Evolutionary conservation across 2,329 filamentous ascomycete species (phyloP).

Genomic region (Arthrobotrys iridis): DNA sequence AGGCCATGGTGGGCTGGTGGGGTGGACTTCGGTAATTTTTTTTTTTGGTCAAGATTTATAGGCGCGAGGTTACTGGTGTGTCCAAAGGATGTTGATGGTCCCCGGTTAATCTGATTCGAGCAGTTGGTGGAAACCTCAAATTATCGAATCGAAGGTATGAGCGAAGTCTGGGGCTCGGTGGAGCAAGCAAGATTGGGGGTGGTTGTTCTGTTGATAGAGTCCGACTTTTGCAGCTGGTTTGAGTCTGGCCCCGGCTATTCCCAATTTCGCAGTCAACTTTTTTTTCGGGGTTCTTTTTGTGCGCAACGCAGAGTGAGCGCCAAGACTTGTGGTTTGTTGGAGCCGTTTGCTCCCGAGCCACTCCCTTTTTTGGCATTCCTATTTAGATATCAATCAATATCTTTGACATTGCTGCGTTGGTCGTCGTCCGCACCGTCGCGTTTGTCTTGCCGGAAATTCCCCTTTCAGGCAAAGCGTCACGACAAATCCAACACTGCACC

Average conservation of each 20-base stretch:
- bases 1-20: constrained; percentile 59
- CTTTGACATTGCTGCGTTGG: too few species aligned
- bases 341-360: not conserved
- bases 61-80: not conserved
- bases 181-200: constrained; percentile 15
- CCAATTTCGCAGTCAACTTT: constrained; percentile 53
- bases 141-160: too few species aligned
- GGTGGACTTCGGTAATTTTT: not conserved
- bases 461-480: not conserved
- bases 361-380: not conserved
- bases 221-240: constrained; percentile 20
- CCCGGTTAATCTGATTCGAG: not conserved
- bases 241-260: too few species aligned
- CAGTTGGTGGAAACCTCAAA: constrained; percentile 9
- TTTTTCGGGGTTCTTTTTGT: constrained; percentile 47
- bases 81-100: not conserved
- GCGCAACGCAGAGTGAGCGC: constrained; percentile 34
- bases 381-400: too few species aligned
- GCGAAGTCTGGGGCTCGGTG: not conserved
- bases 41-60: not conserved
- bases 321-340: constrained; percentile 40
- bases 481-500: constrained; percentile 29
- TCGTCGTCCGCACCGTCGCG: too few species aligned
- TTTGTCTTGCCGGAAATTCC: constrained; percentile 23
- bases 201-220: constrained; percentile 5